Conservation (phyloP, 129 eudicot species). For the Ambrosia artemisiifolia region DNA sequence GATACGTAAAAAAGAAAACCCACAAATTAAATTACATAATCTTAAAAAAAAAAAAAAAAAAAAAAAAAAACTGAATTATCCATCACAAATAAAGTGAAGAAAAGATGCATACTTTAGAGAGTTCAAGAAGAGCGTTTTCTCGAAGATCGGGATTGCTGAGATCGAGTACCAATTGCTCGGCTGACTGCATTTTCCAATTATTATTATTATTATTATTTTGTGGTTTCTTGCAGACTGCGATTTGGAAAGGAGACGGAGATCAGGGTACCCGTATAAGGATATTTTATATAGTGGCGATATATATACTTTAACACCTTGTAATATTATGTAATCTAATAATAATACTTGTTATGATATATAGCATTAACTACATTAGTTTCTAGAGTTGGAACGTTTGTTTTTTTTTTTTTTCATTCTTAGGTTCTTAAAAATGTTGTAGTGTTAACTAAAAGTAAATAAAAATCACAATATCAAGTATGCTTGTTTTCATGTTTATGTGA, state of each 20-base stretch:
- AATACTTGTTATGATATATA: no score
- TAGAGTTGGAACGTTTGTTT: no score
- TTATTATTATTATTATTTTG: constrained; percentile 38
- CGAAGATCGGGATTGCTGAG: constrained; percentile 85
- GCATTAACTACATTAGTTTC: no score
- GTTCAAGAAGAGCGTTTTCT: constrained; percentile 91
- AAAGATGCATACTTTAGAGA: constrained; percentile 56
- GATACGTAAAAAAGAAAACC: background rate
- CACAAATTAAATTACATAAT: background rate
- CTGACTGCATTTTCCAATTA: constrained; percentile 71
- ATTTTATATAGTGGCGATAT: no score
- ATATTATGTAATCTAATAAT: no score
- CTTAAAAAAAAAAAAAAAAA: no score
- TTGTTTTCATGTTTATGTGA: no score
- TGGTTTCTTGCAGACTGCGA: constrained; percentile 22
- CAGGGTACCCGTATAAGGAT: constrained; percentile 7
- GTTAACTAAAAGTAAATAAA: no score
- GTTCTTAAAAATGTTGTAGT: no score
- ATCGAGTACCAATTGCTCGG: constrained; percentile 83
- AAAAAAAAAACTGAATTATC: background rate
- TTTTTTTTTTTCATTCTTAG: no score
- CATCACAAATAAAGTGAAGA: background rate
- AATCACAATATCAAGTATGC: no score
- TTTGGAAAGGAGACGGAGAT: constrained; percentile 34
- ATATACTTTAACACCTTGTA: no score